Evolutionary conservation across 2,329 filamentous ascomycete genomes (phyloP).

Genomic region (Fusarium sp.): DNA sequence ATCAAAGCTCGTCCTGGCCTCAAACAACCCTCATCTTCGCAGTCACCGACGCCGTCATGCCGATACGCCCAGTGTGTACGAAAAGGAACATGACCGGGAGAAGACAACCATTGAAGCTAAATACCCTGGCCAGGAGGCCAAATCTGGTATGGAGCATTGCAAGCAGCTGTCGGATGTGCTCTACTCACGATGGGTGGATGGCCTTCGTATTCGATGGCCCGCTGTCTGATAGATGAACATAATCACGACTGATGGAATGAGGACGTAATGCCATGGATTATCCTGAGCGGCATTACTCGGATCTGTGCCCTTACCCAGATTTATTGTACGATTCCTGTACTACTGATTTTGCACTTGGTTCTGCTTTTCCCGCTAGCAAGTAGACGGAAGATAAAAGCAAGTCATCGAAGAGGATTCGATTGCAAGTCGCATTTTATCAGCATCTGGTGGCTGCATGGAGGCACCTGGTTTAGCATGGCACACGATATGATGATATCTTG

Average conservation of each 20-base stretch:
- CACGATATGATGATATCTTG: slow-evolving; percentile 40
- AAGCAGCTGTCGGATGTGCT: slow-evolving; percentile 90
- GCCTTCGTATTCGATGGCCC: slow-evolving; percentile 78
- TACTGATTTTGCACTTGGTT: slow-evolving; percentile 25
- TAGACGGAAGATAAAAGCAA: slow-evolving; percentile 10
- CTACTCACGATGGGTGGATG: slow-evolving; percentile 90
- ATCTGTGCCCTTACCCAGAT: slow-evolving; percentile 3
- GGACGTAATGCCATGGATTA: background rate
- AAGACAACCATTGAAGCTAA: slow-evolving; percentile 62
- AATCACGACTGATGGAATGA: background rate
- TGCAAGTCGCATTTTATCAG: slow-evolving; percentile 16
- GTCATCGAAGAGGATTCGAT: slow-evolving; percentile 8
- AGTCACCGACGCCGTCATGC: slow-evolving; percentile 76
- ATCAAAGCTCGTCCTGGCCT: slow-evolving; percentile 78
- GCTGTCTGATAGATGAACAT: slow-evolving; percentile 45
- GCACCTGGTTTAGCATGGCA: slow-evolving; percentile 14
- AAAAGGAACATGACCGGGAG: slow-evolving; percentile 60
- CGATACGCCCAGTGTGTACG: slow-evolving; percentile 54
- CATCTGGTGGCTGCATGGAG: slow-evolving; percentile 11
- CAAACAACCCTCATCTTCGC: slow-evolving; percentile 86
- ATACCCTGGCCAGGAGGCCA: slow-evolving; percentile 65
- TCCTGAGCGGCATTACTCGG: background rate
- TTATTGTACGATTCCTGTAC: slow-evolving; percentile 23
- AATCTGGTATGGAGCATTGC: slow-evolving; percentile 88
- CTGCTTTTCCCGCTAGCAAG: slow-evolving; percentile 1